Conservation (phyloP, 2,329 filamentous ascomycete species). For the Claviceps africana region DNA sequence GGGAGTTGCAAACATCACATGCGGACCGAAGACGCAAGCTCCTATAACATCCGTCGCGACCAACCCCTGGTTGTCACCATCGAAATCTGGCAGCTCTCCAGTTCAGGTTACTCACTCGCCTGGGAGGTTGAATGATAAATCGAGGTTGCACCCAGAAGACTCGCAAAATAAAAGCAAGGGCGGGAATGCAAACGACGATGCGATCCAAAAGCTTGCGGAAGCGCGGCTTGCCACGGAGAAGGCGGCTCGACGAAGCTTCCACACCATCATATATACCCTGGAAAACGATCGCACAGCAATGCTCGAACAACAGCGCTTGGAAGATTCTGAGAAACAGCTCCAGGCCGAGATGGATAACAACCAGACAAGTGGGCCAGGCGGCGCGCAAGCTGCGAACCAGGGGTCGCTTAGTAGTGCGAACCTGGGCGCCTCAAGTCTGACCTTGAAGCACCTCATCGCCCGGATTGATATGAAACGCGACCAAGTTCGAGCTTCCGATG, state of each 20-base stretch:
- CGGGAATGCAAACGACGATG: conserved; percentile 50
- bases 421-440: conserved; percentile 86
- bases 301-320: conserved; percentile 92
- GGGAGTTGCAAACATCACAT: conserved; percentile 44
- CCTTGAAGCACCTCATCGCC: conserved; percentile 91
- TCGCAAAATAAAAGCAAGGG: conserved; percentile 47
- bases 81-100: conserved; percentile 54
- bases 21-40: conserved; percentile 30
- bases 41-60: conserved; percentile 37
- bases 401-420: conserved; percentile 89
- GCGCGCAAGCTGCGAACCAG: conserved; percentile 49
- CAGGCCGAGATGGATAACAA: conserved; percentile 81
- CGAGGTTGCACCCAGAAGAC: conserved; percentile 31
- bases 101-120: conserved; percentile 48
- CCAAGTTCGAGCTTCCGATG: conserved; percentile 80
- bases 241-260: conserved; percentile 76
- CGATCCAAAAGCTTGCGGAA: conserved; percentile 84
- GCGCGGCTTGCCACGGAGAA: conserved; percentile 84
- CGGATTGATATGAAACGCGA: conserved; percentile 88
- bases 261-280: conserved; percentile 86
- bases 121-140: conserved; percentile 41
- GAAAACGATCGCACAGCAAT: conserved; percentile 93
- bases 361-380: conserved; percentile 31
- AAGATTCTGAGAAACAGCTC: conserved; percentile 90
- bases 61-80: conserved; percentile 50